phyloP scores from a whole-genome alignment of 139 green algal genomes.

The Edaphochlamys debaryana region DNA sequence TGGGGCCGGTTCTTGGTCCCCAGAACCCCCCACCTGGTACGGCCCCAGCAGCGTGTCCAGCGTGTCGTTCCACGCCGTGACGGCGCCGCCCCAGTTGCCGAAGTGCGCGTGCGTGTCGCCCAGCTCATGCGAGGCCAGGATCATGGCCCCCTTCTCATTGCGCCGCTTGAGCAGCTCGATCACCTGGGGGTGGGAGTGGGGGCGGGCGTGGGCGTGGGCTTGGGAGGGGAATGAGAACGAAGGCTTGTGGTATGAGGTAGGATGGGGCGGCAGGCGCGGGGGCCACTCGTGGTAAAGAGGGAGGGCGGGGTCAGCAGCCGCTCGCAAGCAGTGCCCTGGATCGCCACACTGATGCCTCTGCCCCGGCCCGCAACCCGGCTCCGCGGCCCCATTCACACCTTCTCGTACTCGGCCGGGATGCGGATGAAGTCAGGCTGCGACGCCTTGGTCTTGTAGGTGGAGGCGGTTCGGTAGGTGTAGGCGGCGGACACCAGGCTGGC shows the following conservation, averaged over 20 bases:
- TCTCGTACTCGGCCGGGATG: slow-evolving; percentile 64
- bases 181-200: slow-evolving; percentile 49
- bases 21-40: slow-evolving; percentile 72
- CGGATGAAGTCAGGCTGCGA: slow-evolving; percentile 56
- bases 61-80: slow-evolving; percentile 59
- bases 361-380: no score
- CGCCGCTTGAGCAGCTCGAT: slow-evolving; percentile 68
- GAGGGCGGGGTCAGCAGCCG: no score
- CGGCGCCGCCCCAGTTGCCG: slow-evolving; percentile 60
- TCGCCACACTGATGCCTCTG: no score
- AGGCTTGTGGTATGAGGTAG: no score
- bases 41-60: slow-evolving; percentile 71
- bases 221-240: not conserved
- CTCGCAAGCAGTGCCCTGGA: no score
- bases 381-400: no score
- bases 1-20: not conserved
- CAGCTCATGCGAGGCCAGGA: slow-evolving; percentile 66
- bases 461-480: slow-evolving; percentile 49
- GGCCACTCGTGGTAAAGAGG: no score
- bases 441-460: slow-evolving; percentile 25
- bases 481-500: slow-evolving; percentile 26
- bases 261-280: no score
- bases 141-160: slow-evolving; percentile 63
- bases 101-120: slow-evolving; percentile 74
- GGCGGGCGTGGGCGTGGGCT: no score